A percentile compares a stretch with the other conserved stretches of the same genome.
These are phyloP conservation scores for Actinomucor elegans DNA, from an alignment of 371 early-diverging fungal genomes.

Conservation along the genomic window DNA sequence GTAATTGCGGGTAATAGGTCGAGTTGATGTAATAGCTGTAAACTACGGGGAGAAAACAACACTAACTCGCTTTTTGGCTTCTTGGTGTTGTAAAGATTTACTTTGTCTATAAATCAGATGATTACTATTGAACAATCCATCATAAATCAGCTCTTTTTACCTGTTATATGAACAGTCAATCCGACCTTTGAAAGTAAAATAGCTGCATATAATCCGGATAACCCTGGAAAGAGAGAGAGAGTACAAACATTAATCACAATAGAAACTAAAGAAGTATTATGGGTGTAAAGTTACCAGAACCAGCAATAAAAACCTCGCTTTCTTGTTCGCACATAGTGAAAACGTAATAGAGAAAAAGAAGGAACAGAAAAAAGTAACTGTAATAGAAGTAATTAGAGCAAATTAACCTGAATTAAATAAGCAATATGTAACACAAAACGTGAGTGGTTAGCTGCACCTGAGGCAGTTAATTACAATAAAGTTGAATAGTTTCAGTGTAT, in stretches of 20 bases:
- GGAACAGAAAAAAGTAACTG: no score
- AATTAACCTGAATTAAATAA: no score
- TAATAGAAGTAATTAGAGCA: no score
- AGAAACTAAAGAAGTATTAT: neutral
- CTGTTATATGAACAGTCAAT: conserved; percentile 38
- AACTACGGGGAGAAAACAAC: conserved; percentile 34
- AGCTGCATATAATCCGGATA: conserved; percentile 41
- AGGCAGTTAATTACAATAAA: no score
- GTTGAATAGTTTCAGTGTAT: no score
- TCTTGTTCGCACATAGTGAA: conserved; percentile 16
- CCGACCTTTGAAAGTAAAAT: conserved; percentile 32
- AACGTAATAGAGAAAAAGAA: no score
- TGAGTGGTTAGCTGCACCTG: no score
- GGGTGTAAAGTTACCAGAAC: conserved; percentile 47
- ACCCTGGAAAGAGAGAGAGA: conserved; percentile 13
- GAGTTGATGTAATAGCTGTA: conserved; percentile 32
- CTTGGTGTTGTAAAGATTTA: neutral
- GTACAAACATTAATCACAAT: neutral
- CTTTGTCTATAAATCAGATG: neutral
- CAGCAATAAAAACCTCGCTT: conserved; percentile 39
- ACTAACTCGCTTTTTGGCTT: conserved; percentile 13
- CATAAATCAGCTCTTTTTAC: conserved; percentile 19
- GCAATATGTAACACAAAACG: no score
- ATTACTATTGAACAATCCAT: neutral
- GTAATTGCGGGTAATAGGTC: conserved; percentile 20